Base-by-base conservation (phyloP, 192 early-diverging fungal genomes). In the Backusella sp. region DNA sequence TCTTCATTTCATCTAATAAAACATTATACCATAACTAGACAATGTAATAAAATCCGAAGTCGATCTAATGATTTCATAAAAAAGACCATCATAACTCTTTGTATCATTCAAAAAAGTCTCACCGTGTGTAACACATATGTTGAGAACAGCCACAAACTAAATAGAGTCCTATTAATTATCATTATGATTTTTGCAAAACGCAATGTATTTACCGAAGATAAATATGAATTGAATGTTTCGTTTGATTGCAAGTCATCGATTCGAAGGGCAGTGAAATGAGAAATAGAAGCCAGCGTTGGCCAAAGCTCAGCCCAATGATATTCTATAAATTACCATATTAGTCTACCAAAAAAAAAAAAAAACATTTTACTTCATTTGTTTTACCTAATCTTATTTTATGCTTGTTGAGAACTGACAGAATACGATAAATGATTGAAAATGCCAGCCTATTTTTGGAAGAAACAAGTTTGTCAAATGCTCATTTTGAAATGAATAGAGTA, bases 251-350 rank as follows among this genome's bases (percentile, higher is more conserved):
- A 75, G 1, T 71, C 44, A 15, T 88, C 83, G 12, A 72, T 59
- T 37, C 88, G 80, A 7, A 81, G 68, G 6, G 78, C 73, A 17
- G 83, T 79, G 35, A 88, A 89, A 70, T 85, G 84, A 0, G 83
- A 73, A 3, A 89, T 72, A 0, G 84, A 78, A n/a, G 84, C 77
- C 4, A 89, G 59, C 0, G 84, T 79, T 35, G 84, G 83, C 88
- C 88, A 89, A 72, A 89, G 68, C 68, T 86, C 83, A 11, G 73
- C 62, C 88, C 88, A 89, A 52, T 89, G 86, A 72, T 89, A 89
- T 23, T 79, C 85, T 88, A 77, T 88, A 77, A 28, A 19, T 44
- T 32, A 17, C 17, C 9, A 56, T 77, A 12, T n/a, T 52, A 65
- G 15, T 26, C 32, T 32, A 32, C 32, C 30, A 32, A n/a, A n/a